A percentile compares a stretch with the other conserved stretches of the same genome.
Evolutionary conservation across 208 protist genomes (phyloP).

Genomic region (Endotrypanum monterogeii): DNA sequence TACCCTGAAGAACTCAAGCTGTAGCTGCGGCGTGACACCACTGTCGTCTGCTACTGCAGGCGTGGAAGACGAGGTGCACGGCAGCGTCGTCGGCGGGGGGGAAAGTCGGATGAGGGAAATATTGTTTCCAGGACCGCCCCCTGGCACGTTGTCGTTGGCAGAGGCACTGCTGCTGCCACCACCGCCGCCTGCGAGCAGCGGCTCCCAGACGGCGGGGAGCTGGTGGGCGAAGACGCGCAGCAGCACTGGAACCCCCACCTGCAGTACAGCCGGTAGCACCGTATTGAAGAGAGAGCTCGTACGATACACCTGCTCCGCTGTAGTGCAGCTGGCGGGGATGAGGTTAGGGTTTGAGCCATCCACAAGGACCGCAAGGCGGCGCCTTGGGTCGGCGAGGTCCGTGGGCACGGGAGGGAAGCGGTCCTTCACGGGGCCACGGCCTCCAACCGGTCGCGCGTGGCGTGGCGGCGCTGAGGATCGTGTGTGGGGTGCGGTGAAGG

Average conservation of each 20-base stretch:
- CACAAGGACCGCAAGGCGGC: constrained; percentile 76
- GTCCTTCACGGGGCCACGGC: constrained; percentile 71
- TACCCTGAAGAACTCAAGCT: constrained; percentile 80
- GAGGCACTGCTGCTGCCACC: not conserved
- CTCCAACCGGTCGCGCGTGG: not conserved
- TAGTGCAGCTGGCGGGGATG: constrained; percentile 22
- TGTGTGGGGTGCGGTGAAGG: not conserved
- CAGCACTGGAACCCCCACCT: constrained; percentile 80
- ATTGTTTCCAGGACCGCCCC: not conserved
- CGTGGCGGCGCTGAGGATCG: not conserved
- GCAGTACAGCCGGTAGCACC: constrained; percentile 62
- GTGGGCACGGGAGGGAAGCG: constrained; percentile 63
- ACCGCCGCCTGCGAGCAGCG: constrained; percentile 34
- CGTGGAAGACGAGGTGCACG: not conserved
- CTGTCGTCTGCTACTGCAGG: no score
- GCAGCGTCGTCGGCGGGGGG: not conserved
- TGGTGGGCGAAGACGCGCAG: constrained; percentile 78
- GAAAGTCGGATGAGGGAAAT: not conserved
- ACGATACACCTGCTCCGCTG: constrained; percentile 17
- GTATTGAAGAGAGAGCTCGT: constrained; percentile 48
- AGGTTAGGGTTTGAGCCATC: constrained; percentile 69
- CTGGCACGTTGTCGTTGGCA: not conserved
- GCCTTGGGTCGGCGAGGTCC: constrained; percentile 69
- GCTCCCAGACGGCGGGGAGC: constrained; percentile 67
- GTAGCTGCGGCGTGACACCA: constrained; percentile 17